Conservation (phyloP, 164 flowering plant species). For the Magnolia officinalis region DNA sequence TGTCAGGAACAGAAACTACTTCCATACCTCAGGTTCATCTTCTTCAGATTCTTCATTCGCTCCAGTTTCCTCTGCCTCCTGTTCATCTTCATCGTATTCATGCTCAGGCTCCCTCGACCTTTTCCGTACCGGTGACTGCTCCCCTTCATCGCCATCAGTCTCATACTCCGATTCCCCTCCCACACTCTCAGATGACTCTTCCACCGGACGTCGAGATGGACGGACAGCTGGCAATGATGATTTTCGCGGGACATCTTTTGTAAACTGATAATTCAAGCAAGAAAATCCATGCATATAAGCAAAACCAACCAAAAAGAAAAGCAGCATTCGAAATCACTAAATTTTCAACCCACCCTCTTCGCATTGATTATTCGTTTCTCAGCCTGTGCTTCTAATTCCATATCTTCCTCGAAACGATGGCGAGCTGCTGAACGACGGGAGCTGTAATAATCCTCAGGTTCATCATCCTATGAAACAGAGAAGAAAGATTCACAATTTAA, state of each 20-base stretch:
- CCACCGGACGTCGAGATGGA: conserved; percentile 57
- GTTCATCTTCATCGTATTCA: conserved; percentile 46
- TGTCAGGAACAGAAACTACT: neutral
- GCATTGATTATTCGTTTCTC: conserved; percentile 91
- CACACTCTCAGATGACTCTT: conserved; percentile 74
- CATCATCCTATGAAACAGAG: conserved; percentile 65
- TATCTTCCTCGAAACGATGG: conserved; percentile 75
- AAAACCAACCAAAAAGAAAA: neutral
- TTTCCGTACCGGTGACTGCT: conserved; percentile 47
- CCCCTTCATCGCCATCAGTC: conserved; percentile 81
- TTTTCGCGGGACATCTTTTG: conserved; percentile 58
- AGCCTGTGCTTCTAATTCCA: conserved; percentile 84
- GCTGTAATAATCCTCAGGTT: conserved; percentile 59
- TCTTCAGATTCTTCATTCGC: conserved; percentile 54
- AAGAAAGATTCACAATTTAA: neutral
- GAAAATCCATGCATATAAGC: neutral
- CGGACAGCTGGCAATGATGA: conserved; percentile 47
- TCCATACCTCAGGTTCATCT: conserved; percentile 51
- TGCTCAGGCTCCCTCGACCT: conserved; percentile 53
- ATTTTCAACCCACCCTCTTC: conserved; percentile 53
- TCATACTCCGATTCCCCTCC: conserved; percentile 95
- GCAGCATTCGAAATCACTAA: neutral
- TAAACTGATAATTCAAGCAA: conserved; percentile 20
- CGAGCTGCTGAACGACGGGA: conserved; percentile 57
- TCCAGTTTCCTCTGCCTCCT: conserved; percentile 24